A percentile compares a stretch with the other conserved stretches of the same genome.
Conservation (phyloP, 106 monocot species). For the Alisma plantagoaquatica region DNA sequence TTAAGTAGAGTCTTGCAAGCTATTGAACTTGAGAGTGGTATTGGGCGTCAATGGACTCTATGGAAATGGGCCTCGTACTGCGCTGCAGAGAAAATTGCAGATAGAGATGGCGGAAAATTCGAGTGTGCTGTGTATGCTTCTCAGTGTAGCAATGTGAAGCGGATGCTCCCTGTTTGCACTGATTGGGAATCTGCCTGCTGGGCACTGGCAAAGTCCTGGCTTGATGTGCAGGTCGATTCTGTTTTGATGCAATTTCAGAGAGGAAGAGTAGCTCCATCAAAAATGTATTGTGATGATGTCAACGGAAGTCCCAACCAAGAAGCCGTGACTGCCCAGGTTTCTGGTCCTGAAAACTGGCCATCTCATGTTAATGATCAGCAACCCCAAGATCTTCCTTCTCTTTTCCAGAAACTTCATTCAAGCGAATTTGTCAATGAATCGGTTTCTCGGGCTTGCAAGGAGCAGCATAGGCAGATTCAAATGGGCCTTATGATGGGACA, state of each 20-base stretch:
- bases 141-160: conserved; percentile 91
- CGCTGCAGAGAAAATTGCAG: conserved; percentile 98
- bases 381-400: conserved; percentile 65
- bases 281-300: conserved; percentile 35
- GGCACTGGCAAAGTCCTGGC: conserved; percentile 95
- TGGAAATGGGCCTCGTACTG: conserved; percentile 95
- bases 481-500: conserved; percentile 88
- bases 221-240: conserved; percentile 84
- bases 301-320: conserved; percentile 31
- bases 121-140: conserved; percentile 86
- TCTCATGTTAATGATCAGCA: conserved; percentile 80
- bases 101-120: conserved; percentile 84
- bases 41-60: conserved; percentile 66
- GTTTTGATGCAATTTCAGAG: conserved; percentile 45
- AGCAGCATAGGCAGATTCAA: conserved; percentile 96
- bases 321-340: conserved; percentile 7
- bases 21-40: conserved; percentile 89
- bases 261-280: conserved; percentile 22
- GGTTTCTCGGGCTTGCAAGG: conserved; percentile 84
- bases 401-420: conserved; percentile 97
- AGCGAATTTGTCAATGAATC: conserved; percentile 81
- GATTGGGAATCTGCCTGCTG: conserved; percentile 99
- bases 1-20: conserved; percentile 64
- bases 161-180: conserved; percentile 67
- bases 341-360: conserved; percentile 81